Evolutionary conservation across 1,284 basidiomycete genomes (phyloP), one percentile per base, ranked within the genome.

Genomic region (Trichosporon ovoides): DNA sequence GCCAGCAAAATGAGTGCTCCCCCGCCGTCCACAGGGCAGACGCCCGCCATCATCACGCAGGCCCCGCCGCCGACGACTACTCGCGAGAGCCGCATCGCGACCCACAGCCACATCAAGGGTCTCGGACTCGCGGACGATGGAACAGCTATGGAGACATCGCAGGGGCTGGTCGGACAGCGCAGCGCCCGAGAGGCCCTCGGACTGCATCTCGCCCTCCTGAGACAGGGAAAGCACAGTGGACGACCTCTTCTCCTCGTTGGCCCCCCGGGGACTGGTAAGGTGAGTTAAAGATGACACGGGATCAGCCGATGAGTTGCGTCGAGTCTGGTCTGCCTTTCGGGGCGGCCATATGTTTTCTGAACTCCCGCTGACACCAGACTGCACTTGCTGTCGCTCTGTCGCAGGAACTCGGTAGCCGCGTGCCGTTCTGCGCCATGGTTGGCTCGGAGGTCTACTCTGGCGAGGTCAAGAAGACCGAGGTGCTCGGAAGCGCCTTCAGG

Each of bases 401-500:
- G 7, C 94, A 98, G 65, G 95, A 98, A 71, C 83, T 98, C 0
- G 95, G 95, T 1, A 80, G 84, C 49, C 96, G 97, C 72, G 94
- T 98, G 1, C 95, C 95, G 0, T 98, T 98, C 77, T 98, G 95
- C 73, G 92, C 93, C 1, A 96, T 98, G 89, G 95, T 98, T 22
- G 96, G 94, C 1, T 90, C 87, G 7, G 95, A 98, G 77, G 95
- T 98, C 61, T 98, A 96, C 77, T 91, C 88, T 55, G 87, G 90
- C 10, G 95, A 98, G 77, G 93, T 98, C 57, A 98, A 98, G 81
- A 98, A 98, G 83, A 98, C 95, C 0, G 95, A 98, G 75, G 94
- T 98, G 2, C 80, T 98, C n/a, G 91, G 93, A 60, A 94, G 97
- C 77, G 86, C 87, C 53, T 98, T 98, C 78, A 83, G 95, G 58